phyloP scores from a whole-genome alignment of 768 basidiomycete genomes.

The Hericium coralloides region DNA sequence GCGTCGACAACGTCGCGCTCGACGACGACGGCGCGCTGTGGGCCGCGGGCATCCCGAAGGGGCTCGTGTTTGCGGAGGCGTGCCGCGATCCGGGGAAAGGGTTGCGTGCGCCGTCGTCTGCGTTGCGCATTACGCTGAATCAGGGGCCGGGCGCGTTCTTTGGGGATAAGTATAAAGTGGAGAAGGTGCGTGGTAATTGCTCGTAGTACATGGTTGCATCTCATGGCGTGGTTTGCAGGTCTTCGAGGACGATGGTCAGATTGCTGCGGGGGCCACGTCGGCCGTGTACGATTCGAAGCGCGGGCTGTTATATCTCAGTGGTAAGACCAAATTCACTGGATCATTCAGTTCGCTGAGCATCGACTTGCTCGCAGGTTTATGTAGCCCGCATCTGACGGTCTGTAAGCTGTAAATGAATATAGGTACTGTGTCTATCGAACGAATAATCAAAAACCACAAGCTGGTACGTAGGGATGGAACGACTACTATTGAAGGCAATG shows the following conservation, averaged over 20 bases:
- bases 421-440: no score
- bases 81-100: conserved; percentile 29
- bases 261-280: conserved; percentile 48
- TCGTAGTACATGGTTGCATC: not conserved
- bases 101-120: conserved; percentile 36
- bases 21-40: conserved; percentile 54
- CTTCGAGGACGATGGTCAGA: conserved; percentile 57
- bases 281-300: conserved; percentile 46
- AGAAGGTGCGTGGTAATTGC: conserved; percentile 33
- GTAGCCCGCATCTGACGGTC: not conserved
- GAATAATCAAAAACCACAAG: no score
- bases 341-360: not conserved
- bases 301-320: conserved; percentile 46
- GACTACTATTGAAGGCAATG: no score
- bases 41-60: conserved; percentile 46
- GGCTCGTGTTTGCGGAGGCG: conserved; percentile 28
- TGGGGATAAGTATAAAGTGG: conserved; percentile 49
- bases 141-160: conserved; percentile 41
- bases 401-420: not conserved
- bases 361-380: not conserved
- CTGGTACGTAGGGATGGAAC: no score
- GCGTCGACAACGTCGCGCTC: conserved; percentile 52
- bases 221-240: conserved; percentile 28
- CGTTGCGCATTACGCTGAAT: conserved; percentile 45
- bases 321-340: conserved; percentile 3